Conservation (phyloP, 169 alveolate genomes). For the Babesia divergens region DNA sequence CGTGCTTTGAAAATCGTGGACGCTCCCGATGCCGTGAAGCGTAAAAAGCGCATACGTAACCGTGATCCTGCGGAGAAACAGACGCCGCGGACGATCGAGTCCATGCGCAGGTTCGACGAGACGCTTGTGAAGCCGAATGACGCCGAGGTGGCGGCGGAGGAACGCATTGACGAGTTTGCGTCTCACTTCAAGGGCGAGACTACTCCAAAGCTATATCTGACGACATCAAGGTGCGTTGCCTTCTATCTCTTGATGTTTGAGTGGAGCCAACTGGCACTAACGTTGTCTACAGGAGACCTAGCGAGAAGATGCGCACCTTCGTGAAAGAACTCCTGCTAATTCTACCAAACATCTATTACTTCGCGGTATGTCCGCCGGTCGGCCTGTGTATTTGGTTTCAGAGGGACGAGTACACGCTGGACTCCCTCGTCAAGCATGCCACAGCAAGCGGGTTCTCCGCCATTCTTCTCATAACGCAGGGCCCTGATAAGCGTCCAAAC, state of each 20-base stretch:
- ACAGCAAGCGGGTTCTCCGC: constrained; percentile 37
- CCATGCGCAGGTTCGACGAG: constrained; percentile 61
- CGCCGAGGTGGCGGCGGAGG: constrained; percentile 59
- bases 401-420: constrained; percentile 58
- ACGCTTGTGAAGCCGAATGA: constrained; percentile 38
- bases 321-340: constrained; percentile 58
- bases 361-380: constrained; percentile 25
- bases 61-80: constrained; percentile 24
- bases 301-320: constrained; percentile 64
- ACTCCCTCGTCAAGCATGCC: constrained; percentile 38
- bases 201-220: constrained; percentile 49
- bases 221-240: constrained; percentile 42
- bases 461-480: constrained; percentile 59
- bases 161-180: constrained; percentile 57
- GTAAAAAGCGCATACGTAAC: constrained; percentile 37
- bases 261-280: background rate
- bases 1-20: constrained; percentile 34
- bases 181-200: constrained; percentile 41
- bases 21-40: background rate
- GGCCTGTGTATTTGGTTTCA: background rate
- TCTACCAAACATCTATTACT: constrained; percentile 45
- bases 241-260: background rate
- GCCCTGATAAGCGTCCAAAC: constrained; percentile 50
- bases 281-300: constrained; percentile 34
- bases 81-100: constrained; percentile 61